These are phyloP conservation scores for Lichtheimia corymbifera DNA, from an alignment of 371 early-diverging fungal species.

Conservation along the genomic window DNA sequence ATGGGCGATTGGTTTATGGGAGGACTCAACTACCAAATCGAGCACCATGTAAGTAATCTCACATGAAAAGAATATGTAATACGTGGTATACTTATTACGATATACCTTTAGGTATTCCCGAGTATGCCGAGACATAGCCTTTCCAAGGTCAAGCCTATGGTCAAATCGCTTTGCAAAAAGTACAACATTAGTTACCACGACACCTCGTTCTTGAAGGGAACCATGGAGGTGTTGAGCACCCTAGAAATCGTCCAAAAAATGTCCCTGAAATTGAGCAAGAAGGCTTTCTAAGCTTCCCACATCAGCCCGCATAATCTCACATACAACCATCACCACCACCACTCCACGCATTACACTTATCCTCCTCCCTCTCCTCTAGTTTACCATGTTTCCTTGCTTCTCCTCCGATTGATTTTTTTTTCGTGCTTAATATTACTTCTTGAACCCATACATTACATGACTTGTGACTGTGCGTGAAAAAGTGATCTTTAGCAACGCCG, in stretches of 20 bases:
- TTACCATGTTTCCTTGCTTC: neutral
- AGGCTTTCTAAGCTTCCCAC: slow-evolving; percentile 30
- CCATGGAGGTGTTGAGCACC: slow-evolving; percentile 71
- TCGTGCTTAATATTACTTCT: neutral
- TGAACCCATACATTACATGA: too few relatives aligned
- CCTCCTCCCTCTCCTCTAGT: slow-evolving; percentile 1
- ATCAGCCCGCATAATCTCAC: too few relatives aligned
- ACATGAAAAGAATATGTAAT: slow-evolving; percentile 1
- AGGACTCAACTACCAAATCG: slow-evolving; percentile 85
- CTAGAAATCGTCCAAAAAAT: slow-evolving; percentile 63
- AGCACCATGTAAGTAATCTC: slow-evolving; percentile 60
- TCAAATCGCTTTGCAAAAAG: slow-evolving; percentile 72
- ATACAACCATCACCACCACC: neutral
- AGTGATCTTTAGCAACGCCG: too few relatives aligned
- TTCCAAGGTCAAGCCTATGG: slow-evolving; percentile 63
- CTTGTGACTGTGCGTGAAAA: too few relatives aligned
- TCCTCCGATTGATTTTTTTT: neutral
- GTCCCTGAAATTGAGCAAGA: slow-evolving; percentile 55
- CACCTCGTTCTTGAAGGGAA: slow-evolving; percentile 71
- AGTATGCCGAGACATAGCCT: slow-evolving; percentile 81
- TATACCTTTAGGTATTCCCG: slow-evolving; percentile 65
- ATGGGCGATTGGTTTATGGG: slow-evolving; percentile 85
- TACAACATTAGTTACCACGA: slow-evolving; percentile 71
- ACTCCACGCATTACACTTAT: neutral
- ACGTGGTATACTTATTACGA: neutral